These are phyloP conservation scores for Pseudopithomyces chartarum DNA, from an alignment of 2,329 filamentous ascomycete genomes.

Conservation along the genomic window DNA sequence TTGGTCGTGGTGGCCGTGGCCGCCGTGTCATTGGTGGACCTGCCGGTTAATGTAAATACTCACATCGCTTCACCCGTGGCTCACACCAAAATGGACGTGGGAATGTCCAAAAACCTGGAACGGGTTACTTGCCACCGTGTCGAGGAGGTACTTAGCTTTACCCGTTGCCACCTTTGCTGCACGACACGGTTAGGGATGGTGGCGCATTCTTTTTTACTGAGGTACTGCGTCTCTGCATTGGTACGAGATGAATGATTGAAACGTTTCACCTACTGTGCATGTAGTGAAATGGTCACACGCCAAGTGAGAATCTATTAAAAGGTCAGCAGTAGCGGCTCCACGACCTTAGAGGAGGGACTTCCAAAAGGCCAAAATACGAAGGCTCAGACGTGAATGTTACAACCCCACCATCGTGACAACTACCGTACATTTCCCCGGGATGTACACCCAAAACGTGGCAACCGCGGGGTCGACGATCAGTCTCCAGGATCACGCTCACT, in stretches of 20 bases:
- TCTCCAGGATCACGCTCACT: too few species aligned
- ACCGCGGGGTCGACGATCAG: not conserved
- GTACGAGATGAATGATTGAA: not conserved
- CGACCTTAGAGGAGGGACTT: not conserved
- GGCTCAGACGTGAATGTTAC: too few species aligned
- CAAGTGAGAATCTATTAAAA: not conserved
- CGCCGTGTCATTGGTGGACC: slow-evolving; percentile 11
- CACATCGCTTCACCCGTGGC: not conserved
- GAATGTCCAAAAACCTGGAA: not conserved
- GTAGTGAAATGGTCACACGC: not conserved
- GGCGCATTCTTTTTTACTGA: not conserved
- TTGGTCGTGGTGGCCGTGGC: not conserved
- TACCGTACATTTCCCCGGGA: not conserved
- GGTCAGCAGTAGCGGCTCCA: not conserved
- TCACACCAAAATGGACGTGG: not conserved
- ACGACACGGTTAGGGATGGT: not conserved
- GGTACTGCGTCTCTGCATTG: not conserved
- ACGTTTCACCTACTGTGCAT: not conserved
- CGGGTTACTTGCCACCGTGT: not conserved
- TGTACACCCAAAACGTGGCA: not conserved
- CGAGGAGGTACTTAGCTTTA: too few species aligned
- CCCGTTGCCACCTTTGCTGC: not conserved
- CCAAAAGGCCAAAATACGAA: not conserved
- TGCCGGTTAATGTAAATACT: slow-evolving; percentile 18
- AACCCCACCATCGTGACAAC: too few species aligned